Conservation (phyloP, 2,329 filamentous ascomycete genomes). For the Clarireedia paspali region DNA sequence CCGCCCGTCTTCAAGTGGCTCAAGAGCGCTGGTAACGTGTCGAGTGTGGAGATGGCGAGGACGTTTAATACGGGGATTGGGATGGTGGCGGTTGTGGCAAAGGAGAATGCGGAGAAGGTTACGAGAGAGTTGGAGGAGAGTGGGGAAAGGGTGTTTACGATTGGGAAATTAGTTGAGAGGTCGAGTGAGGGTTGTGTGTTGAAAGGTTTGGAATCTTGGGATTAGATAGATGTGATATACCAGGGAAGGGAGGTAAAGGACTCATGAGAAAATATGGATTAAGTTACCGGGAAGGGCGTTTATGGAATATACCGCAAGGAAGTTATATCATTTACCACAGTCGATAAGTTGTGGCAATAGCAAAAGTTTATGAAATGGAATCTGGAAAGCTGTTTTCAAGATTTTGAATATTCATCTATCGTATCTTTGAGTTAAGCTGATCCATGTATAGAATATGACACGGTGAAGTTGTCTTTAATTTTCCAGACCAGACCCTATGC, state of each 20-base stretch:
- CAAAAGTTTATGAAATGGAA: too few species aligned
- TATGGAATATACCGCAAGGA: not conserved
- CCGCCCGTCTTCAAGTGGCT: slow-evolving; percentile 84
- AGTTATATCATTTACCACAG: too few species aligned
- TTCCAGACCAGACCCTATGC: not conserved
- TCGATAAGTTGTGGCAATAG: too few species aligned
- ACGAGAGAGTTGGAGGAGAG: slow-evolving; percentile 51
- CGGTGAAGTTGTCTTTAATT: too few species aligned
- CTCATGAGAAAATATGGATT: not conserved
- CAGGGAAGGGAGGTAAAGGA: not conserved
- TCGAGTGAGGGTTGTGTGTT: slow-evolving; percentile 53
- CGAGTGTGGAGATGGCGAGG: slow-evolving; percentile 71
- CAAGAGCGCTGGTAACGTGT: slow-evolving; percentile 63
- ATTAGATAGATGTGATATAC: slow-evolving; percentile 9
- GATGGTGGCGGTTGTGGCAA: slow-evolving; percentile 80
- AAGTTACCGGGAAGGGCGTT: not conserved
- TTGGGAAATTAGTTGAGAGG: slow-evolving; percentile 64
- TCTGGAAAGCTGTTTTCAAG: too few species aligned
- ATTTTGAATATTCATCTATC: too few species aligned
- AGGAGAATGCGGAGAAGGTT: slow-evolving; percentile 54
- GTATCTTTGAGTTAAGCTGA: too few species aligned
- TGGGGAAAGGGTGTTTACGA: slow-evolving; percentile 69
- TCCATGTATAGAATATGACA: too few species aligned
- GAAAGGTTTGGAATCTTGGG: slow-evolving; percentile 40
- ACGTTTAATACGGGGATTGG: slow-evolving; percentile 94